phyloP scores from a whole-genome alignment of 805 yeast species.

The Metschnikowia cubensis region DNA sequence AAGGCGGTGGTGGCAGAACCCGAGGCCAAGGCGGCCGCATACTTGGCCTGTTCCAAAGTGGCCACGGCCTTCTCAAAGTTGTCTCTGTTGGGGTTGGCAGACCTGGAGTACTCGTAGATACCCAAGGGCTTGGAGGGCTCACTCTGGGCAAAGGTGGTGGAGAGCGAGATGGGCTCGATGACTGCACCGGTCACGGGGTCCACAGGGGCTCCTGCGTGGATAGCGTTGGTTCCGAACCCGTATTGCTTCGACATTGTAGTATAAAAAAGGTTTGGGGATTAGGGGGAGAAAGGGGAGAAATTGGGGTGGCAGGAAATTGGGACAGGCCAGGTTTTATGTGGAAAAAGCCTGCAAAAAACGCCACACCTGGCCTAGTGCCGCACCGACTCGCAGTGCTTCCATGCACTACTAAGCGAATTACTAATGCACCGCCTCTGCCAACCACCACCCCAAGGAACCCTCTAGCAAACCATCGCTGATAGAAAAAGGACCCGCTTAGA shows the following conservation, averaged over 20 bases:
- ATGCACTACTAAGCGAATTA: background rate
- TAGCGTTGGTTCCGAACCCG: constrained; percentile 75
- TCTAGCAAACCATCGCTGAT: too few species aligned
- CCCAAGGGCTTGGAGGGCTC: constrained; percentile 78
- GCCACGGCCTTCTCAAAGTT: constrained; percentile 78
- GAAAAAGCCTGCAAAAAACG: background rate
- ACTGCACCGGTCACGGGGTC: constrained; percentile 81
- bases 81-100: constrained; percentile 83
- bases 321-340: background rate
- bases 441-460: background rate
- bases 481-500: too few species aligned
- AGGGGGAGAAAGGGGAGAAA: too few species aligned
- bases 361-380: constrained; percentile 2
- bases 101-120: constrained; percentile 76
- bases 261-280: background rate
- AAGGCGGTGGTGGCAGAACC: constrained; percentile 84
- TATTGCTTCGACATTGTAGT: constrained; percentile 12
- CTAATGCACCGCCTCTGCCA: background rate
- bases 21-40: constrained; percentile 76
- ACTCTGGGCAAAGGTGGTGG: constrained; percentile 80
- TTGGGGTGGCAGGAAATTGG: background rate
- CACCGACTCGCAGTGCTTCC: background rate
- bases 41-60: constrained; percentile 68
- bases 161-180: constrained; percentile 75
- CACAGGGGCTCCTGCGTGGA: constrained; percentile 75